phyloP scores from a whole-genome alignment of 257 asterid species.

The Ocimum tenuiflorum region DNA sequence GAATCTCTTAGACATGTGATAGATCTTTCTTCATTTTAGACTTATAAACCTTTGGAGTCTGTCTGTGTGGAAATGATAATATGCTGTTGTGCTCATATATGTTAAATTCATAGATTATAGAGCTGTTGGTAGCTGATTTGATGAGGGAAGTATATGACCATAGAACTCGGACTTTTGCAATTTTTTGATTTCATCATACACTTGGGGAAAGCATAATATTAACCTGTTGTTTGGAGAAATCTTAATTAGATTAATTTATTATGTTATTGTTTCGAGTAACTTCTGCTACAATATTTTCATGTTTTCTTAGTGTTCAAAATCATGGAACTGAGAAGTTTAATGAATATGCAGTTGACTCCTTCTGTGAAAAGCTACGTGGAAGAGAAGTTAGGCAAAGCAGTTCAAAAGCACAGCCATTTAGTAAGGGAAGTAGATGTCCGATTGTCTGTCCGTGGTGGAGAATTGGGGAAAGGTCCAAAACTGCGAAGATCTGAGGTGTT shows the following conservation, averaged over 20 bases:
- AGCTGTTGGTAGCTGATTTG: background rate
- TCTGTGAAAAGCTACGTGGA: slow-evolving; percentile 71
- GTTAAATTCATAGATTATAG: background rate
- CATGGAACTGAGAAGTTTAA: background rate
- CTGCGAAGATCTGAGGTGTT: slow-evolving; percentile 78
- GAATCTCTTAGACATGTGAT: background rate
- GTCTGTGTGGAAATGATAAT: background rate
- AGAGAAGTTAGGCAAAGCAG: slow-evolving; percentile 87
- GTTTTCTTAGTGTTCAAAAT: too few species aligned
- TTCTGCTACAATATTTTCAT: too few species aligned
- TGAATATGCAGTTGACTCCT: slow-evolving; percentile 50
- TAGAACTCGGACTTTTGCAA: background rate
- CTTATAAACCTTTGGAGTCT: background rate
- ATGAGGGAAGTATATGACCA: background rate
- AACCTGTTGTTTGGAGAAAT: too few species aligned
- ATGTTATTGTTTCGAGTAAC: too few species aligned
- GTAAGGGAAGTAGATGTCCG: slow-evolving; percentile 91
- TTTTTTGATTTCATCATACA: background rate
- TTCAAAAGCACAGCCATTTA: slow-evolving; percentile 74
- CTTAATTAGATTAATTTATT: too few species aligned
- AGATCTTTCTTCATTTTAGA: background rate
- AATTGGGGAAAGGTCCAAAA: slow-evolving; percentile 82
- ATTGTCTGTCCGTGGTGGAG: slow-evolving; percentile 87
- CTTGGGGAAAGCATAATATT: background rate
- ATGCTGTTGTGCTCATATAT: background rate